Conservation (phyloP, 176 grass and related monocot species). For the Lolium multiflorum region DNA sequence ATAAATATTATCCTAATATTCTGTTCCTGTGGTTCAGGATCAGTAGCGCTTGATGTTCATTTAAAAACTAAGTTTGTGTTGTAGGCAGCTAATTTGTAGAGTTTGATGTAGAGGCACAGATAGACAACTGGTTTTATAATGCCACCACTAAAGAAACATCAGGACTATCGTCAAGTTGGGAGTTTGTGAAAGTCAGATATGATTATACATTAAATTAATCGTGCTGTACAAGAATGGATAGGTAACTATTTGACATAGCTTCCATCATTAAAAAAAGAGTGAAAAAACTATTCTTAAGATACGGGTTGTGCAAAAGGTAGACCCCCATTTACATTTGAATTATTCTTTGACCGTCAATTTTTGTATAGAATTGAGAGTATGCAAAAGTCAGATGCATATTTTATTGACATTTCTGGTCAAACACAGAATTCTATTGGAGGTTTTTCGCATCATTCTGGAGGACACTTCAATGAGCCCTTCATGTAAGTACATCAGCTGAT, state of each 20-base stretch:
- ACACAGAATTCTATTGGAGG: slow-evolving; percentile 97
- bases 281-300: not conserved
- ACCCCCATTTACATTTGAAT: not conserved
- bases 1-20: slow-evolving; percentile 24
- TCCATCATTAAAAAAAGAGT: not conserved
- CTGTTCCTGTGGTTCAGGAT: slow-evolving; percentile 12
- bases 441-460: slow-evolving; percentile 87
- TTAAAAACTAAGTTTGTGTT: not conserved
- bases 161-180: slow-evolving; percentile 4
- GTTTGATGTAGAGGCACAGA: not conserved
- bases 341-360: not conserved
- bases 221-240: not conserved
- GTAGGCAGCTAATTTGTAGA: not conserved
- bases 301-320: not conserved
- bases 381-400: not conserved
- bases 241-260: not conserved
- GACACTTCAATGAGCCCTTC: slow-evolving; percentile 96
- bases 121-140: slow-evolving; percentile 1
- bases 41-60: not conserved
- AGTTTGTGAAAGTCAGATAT: slow-evolving; percentile 12
- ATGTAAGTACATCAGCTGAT: slow-evolving; percentile 62
- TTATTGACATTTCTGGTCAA: slow-evolving; percentile 40
- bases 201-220: slow-evolving; percentile 29
- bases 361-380: not conserved
- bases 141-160: not conserved